These are phyloP conservation scores for Coffea humblotiana DNA, from an alignment of 305 asterid species.

Conservation along the genomic window DNA sequence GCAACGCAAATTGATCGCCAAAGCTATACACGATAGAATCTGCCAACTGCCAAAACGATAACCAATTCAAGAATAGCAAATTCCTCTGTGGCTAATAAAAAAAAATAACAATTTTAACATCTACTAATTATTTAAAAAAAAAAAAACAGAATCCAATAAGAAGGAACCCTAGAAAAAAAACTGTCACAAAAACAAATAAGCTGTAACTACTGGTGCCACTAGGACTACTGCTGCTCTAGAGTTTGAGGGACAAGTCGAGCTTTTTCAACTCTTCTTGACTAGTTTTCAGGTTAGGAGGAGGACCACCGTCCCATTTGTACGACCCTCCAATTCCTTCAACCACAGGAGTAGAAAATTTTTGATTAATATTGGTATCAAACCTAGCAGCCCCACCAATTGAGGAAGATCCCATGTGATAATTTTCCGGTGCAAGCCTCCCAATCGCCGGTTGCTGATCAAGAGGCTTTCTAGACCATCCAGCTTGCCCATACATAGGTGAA, in stretches of 20 bases:
- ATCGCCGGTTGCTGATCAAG: conserved; percentile 50
- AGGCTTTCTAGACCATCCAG: conserved; percentile 47
- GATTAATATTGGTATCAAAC: conserved; percentile 30
- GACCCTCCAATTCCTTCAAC: conserved; percentile 36
- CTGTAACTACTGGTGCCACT: background rate
- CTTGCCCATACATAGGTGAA: conserved; percentile 29
- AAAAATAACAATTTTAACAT: background rate
- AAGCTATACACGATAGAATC: background rate
- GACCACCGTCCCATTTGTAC: conserved; percentile 43
- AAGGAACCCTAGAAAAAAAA: background rate
- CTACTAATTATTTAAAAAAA: conserved; percentile 6
- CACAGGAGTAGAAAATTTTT: conserved; percentile 33
- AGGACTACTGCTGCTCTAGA: conserved; percentile 20
- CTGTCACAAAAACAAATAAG: background rate
- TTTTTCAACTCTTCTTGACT: conserved; percentile 47
- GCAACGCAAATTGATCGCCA: background rate
- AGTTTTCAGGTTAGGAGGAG: conserved; percentile 28
- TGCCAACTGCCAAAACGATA: background rate
- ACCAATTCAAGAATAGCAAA: conserved; percentile 5
- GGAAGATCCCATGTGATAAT: conserved; percentile 31
- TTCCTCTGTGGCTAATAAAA: background rate
- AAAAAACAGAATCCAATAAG: conserved; percentile 4
- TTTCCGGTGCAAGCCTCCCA: conserved; percentile 48
- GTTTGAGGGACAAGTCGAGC: conserved; percentile 76
- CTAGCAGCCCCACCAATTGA: conserved; percentile 47